A percentile compares a stretch with the other conserved stretches of the same genome.
phyloP scores from a whole-genome alignment of 345 rosid species.

The Murraya koenigii region DNA sequence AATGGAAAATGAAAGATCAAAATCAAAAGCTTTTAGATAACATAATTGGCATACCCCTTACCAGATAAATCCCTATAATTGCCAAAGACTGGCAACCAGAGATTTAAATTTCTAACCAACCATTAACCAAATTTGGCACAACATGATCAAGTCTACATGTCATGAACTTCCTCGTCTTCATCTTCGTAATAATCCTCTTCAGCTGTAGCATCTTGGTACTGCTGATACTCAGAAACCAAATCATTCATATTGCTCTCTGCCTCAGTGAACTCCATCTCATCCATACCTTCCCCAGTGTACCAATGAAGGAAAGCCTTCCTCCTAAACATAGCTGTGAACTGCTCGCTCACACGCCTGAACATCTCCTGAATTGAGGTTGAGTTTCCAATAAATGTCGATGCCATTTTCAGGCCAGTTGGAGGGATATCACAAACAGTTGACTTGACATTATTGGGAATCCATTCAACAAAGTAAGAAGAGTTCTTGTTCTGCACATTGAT shows the following conservation, averaged over 20 bases:
- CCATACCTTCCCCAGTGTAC: constrained; percentile 74
- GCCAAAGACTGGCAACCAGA: constrained; percentile 27
- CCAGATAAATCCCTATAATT: constrained; percentile 9
- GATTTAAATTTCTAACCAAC: neutral
- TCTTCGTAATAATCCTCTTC: constrained; percentile 44
- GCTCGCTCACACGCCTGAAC: constrained; percentile 45
- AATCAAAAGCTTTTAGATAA: neutral
- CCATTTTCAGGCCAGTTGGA: constrained; percentile 50
- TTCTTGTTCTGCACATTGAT: constrained; percentile 71
- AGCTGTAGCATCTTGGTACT: constrained; percentile 51
- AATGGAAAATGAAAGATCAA: neutral
- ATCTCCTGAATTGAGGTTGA: constrained; percentile 52
- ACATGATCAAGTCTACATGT: constrained; percentile 22
- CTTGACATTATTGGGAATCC: constrained; percentile 63
- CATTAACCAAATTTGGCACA: neutral
- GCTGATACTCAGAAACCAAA: constrained; percentile 51
- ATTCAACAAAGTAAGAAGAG: constrained; percentile 65
- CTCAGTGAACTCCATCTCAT: constrained; percentile 71
- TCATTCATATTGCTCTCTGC: constrained; percentile 62
- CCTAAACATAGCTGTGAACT: constrained; percentile 72
- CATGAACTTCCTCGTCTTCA: constrained; percentile 31
- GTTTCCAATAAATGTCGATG: constrained; percentile 48
- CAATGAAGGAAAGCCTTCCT: constrained; percentile 75
- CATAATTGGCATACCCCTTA: constrained; percentile 1
- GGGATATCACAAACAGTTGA: constrained; percentile 53